Base-by-base conservation (phyloP, 2,329 filamentous ascomycete species). In the Saccharata proteae region DNA sequence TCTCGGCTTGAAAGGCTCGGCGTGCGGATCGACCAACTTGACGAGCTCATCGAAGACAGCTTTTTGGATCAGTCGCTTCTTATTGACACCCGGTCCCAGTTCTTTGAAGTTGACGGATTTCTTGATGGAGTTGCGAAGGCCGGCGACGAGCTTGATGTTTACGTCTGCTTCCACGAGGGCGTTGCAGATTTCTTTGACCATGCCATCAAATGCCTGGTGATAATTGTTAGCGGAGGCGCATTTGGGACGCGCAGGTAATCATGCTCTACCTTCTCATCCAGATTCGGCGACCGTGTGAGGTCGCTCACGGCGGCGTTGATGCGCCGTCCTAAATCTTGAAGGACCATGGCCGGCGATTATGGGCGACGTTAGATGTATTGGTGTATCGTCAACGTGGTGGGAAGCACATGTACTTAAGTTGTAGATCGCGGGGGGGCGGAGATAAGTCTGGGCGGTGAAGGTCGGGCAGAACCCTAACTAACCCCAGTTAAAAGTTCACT, bases 121-220 rank as follows among this genome's bases (percentile, higher is more conserved):
- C 54, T 85, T 85, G 54, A 98, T 96, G 19, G 86, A 92, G 58
- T 92, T 93, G 44, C 88, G 84, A 28, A 98, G 75, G 46, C 79
- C 77, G 49, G 81, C 77, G 38, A 98, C 90, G 31, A 98, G 81
- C 48, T 81, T 80, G 43, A 98, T 82, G 57, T 96, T 98, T 52
- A 98, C 90, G 49, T 98, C 90, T 58, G 90, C 84, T 67, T 93
- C 86, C 51, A 96, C 74, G 13, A 98, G 80, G 39, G 90, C 90
- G 43, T 86, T 76, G 56, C 85, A 93, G 49, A 98, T 96, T 61
- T 96, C 86, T 64, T 96, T 96, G 56, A 98, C 72, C 90, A 98
- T 98, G 48, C 72, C 71, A 66, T 98, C 90, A 57, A 98, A 96
- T 24, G 86, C 85, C 83, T 90, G 38, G 18, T 5, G 9, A 16